phyloP scores from a whole-genome alignment of 1,284 basidiomycete species.

The Melampsora abietis-canadensis region DNA sequence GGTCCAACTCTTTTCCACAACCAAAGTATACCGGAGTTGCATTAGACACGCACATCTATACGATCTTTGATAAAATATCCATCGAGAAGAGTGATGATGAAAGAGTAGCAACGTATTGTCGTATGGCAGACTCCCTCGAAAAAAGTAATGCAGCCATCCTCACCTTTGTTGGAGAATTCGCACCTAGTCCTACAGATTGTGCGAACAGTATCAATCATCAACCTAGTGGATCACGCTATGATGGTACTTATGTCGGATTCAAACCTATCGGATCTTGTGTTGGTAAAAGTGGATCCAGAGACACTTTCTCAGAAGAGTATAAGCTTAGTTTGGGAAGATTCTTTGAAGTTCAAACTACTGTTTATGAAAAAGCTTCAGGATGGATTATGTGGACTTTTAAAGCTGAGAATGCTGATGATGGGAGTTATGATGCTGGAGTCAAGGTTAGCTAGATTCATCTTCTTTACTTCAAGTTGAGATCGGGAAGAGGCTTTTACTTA shows the following conservation, averaged over 20 bases:
- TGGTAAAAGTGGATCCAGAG: slow-evolving; percentile 67
- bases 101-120: slow-evolving; percentile 16
- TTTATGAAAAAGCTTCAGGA: slow-evolving; percentile 60
- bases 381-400: slow-evolving; percentile 85
- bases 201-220: slow-evolving; percentile 44
- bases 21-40: slow-evolving; percentile 64
- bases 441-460: slow-evolving; percentile 26
- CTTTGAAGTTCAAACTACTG: slow-evolving; percentile 71
- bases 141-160: slow-evolving; percentile 16
- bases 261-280: slow-evolving; percentile 66
- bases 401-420: slow-evolving; percentile 56
- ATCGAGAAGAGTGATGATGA: background rate
- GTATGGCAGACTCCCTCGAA: background rate
- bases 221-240: slow-evolving; percentile 51
- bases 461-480: slow-evolving; percentile 57
- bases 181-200: slow-evolving; percentile 30
- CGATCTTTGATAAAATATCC: background rate
- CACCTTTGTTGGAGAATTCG: slow-evolving; percentile 35
- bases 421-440: slow-evolving; percentile 52
- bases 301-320: slow-evolving; percentile 70
- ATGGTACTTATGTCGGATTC: slow-evolving; percentile 50
- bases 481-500: slow-evolving; percentile 69
- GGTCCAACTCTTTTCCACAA: slow-evolving; percentile 66
- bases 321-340: slow-evolving; percentile 74
- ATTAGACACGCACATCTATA: slow-evolving; percentile 59